Evolutionary conservation across 768 basidiomycete species (phyloP).

Genomic region (Amanita pseudoporphyria): DNA sequence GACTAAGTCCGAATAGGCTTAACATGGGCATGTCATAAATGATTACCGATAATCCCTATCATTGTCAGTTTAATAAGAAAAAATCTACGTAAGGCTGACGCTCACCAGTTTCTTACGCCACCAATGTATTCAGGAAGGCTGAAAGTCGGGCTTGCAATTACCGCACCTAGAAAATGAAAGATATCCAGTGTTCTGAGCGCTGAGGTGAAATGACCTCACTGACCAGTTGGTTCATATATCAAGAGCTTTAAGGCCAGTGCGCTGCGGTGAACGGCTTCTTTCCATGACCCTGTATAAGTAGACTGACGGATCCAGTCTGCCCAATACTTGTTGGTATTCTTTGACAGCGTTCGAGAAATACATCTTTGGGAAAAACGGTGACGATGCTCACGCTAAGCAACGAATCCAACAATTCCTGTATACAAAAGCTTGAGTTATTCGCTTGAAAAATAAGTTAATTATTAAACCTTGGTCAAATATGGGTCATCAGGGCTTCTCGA

Average conservation of each 20-base stretch:
- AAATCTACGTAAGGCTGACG: neutral
- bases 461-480: conserved; percentile 46
- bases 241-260: conserved; percentile 91
- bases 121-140: conserved; percentile 89
- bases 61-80: neutral
- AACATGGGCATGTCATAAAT: neutral
- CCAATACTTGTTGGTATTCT: conserved; percentile 79
- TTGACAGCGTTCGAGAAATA: neutral
- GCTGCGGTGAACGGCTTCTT: conserved; percentile 87
- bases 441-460: neutral
- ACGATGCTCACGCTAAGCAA: conserved; percentile 40
- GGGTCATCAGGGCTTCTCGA: conserved; percentile 54
- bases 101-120: conserved; percentile 79
- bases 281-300: conserved; percentile 90
- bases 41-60: conserved; percentile 55
- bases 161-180: conserved; percentile 47
- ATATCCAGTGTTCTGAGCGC: neutral
- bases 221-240: conserved; percentile 86
- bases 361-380: conserved; percentile 5
- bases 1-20: neutral
- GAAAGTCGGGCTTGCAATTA: conserved; percentile 94
- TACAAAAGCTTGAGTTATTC: neutral
- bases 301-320: conserved; percentile 81
- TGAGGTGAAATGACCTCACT: neutral
- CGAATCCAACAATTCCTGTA: conserved; percentile 44